Evolutionary conservation across 371 early-diverging fungal genomes (phyloP).

Genomic region (Mucor saturninus): DNA sequence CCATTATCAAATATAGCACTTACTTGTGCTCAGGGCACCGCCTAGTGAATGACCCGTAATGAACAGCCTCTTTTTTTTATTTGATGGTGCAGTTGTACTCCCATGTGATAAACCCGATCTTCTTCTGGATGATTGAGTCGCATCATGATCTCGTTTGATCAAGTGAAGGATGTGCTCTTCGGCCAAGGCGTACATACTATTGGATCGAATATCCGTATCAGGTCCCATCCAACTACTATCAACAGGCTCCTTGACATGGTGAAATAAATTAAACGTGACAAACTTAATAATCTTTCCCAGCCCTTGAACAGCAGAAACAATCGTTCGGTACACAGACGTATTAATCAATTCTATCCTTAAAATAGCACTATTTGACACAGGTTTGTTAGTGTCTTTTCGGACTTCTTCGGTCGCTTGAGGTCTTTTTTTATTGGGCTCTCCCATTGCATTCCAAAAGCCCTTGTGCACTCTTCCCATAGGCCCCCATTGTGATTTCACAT

Average conservation of each 20-base stretch:
- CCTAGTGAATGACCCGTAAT: slow-evolving; percentile 55
- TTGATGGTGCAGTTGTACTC: background rate
- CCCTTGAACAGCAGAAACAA: slow-evolving; percentile 43
- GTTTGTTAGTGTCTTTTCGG: background rate
- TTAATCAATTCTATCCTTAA: slow-evolving; percentile 43
- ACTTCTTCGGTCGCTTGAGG: background rate
- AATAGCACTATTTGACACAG: slow-evolving; percentile 6
- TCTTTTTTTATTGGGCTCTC: slow-evolving; percentile 34
- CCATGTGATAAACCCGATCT: slow-evolving; percentile 26
- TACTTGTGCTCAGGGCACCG: slow-evolving; percentile 51
- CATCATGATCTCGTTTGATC: slow-evolving; percentile 11
- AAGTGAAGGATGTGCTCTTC: slow-evolving; percentile 43
- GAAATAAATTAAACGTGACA: slow-evolving; percentile 33
- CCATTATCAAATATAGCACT: slow-evolving; percentile 2
- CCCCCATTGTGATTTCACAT: slow-evolving; percentile 50
- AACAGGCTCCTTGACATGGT: slow-evolving; percentile 51
- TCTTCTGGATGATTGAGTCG: slow-evolving; percentile 6
- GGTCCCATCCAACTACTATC: slow-evolving; percentile 49
- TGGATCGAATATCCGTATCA: slow-evolving; percentile 36
- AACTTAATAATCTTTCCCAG: slow-evolving; percentile 37
- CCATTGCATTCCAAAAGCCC: slow-evolving; percentile 67
- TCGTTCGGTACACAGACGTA: slow-evolving; percentile 43
- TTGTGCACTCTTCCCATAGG: slow-evolving; percentile 64
- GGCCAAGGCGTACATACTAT: slow-evolving; percentile 48
- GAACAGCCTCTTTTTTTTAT: slow-evolving; percentile 37